Evolutionary conservation across 2,329 filamentous ascomycete species (phyloP).

Genomic region (Pleomassaria siparia): DNA sequence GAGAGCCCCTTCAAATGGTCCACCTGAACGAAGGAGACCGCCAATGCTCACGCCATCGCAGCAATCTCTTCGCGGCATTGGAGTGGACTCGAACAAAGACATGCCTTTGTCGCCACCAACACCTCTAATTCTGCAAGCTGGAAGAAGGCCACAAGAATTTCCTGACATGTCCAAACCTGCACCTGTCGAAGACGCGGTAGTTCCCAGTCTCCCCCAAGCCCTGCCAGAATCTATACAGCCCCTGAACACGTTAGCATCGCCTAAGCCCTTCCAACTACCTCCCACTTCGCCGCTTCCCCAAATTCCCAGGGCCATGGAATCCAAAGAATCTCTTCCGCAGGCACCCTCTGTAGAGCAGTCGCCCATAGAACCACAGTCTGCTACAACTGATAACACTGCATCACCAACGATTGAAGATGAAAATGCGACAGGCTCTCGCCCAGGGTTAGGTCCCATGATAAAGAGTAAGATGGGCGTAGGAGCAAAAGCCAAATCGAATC

Average conservation of each 20-base stretch:
- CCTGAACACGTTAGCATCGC: not conserved
- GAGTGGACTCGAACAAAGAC: conserved; percentile 18
- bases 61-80: conserved; percentile 27
- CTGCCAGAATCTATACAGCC: conserved; percentile 2
- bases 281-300: conserved; percentile 32
- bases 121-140: conserved; percentile 13
- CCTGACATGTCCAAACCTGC: conserved; percentile 8
- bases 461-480: conserved; percentile 73
- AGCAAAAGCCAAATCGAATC: conserved; percentile 72
- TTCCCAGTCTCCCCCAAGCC: not conserved
- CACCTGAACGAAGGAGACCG: conserved; percentile 65
- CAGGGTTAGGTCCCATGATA: conserved; percentile 88
- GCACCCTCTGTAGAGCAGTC: conserved; percentile 9
- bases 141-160: conserved; percentile 15
- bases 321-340: conserved; percentile 13
- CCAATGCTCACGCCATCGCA: conserved; percentile 58
- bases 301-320: conserved; percentile 24
- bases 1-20: conserved; percentile 14
- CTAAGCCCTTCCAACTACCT: conserved; percentile 25
- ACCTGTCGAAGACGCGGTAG: not conserved
- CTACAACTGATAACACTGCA: conserved; percentile 46
- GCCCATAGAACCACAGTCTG: conserved; percentile 6
- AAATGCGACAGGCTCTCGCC: conserved; percentile 60
- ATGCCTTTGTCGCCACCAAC: conserved; percentile 12
- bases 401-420: conserved; percentile 51